Evolutionary conservation across 257 asterid genomes (phyloP).

Genomic region (Cynanchum wilfordii): DNA sequence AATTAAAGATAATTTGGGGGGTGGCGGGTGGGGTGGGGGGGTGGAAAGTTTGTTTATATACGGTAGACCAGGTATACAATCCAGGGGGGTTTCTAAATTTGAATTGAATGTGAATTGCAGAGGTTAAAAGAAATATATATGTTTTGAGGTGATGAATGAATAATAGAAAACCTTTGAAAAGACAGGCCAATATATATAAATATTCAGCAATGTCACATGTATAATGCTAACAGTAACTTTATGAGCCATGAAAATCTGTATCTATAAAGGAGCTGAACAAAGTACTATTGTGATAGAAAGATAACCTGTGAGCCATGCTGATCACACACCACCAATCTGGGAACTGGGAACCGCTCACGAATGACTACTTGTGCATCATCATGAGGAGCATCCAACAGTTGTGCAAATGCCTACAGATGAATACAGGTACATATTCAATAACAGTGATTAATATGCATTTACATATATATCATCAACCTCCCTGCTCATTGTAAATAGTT

Average conservation of each 20-base stretch:
- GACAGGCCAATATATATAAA: not conserved
- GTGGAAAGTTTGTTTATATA: too few species aligned
- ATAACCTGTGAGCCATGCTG: constrained; percentile 98
- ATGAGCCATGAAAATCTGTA: not conserved
- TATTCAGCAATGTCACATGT: not conserved
- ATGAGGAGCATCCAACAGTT: constrained; percentile 78
- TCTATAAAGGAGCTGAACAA: not conserved
- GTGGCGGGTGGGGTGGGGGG: too few species aligned
- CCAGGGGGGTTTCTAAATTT: too few species aligned
- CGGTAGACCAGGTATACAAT: too few species aligned
- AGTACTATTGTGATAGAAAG: not conserved
- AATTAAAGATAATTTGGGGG: too few species aligned
- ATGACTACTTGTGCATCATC: constrained; percentile 78
- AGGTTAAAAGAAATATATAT: not conserved
- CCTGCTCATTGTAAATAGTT: constrained; percentile 2
- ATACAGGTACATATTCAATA: not conserved
- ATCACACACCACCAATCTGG: constrained; percentile 95
- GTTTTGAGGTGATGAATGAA: too few species aligned
- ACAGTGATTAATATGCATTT: not conserved
- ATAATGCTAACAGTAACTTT: not conserved
- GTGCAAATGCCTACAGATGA: constrained; percentile 62
- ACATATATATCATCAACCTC: not conserved
- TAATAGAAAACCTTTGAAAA: not conserved
- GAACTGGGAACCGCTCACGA: constrained; percentile 87
- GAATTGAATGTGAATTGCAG: not conserved